phyloP scores from a whole-genome alignment of 1,284 basidiomycete genomes.

The Peniophora sp. region DNA sequence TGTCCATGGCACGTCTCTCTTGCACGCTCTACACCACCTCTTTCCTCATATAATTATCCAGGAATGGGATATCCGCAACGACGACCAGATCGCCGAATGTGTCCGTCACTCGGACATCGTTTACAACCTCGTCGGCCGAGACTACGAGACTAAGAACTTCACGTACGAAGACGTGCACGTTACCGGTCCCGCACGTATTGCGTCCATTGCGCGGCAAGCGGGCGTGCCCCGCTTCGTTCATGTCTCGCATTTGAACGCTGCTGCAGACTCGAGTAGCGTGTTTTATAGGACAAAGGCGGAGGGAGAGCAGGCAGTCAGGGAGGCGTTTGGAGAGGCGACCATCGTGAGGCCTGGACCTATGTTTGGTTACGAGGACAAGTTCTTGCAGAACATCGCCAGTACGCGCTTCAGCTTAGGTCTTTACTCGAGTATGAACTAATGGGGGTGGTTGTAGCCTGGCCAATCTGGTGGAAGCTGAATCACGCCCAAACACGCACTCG shows the following conservation, averaged over 20 bases:
- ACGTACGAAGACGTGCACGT: conserved; percentile 85
- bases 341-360: conserved; percentile 83
- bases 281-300: conserved; percentile 89
- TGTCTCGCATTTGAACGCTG: conserved; percentile 93
- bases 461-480: conserved; percentile 95
- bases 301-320: conserved; percentile 85
- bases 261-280: conserved; percentile 67
- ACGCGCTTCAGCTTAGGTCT: conserved; percentile 22
- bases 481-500: conserved; percentile 79
- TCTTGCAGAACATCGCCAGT: conserved; percentile 91
- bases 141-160: conserved; percentile 68
- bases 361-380: conserved; percentile 93
- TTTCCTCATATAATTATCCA: conserved; percentile 21
- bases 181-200: conserved; percentile 75
- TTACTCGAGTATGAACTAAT: conserved; percentile 7
- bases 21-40: too few relatives aligned
- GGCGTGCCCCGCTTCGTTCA: conserved; percentile 89
- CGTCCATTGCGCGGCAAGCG: conserved; percentile 68
- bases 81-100: conserved; percentile 89
- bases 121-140: conserved; percentile 88
- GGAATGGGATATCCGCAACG: conserved; percentile 93
- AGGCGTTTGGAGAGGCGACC: conserved; percentile 82
- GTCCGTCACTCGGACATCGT: conserved; percentile 94
- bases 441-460: conserved; percentile 59
- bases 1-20: conserved; percentile 68